Evolutionary conservation across 441 rosid species (phyloP), one percentile per base, ranked within the genome.

Genomic region (Pelargonium exstipulatum): DNA sequence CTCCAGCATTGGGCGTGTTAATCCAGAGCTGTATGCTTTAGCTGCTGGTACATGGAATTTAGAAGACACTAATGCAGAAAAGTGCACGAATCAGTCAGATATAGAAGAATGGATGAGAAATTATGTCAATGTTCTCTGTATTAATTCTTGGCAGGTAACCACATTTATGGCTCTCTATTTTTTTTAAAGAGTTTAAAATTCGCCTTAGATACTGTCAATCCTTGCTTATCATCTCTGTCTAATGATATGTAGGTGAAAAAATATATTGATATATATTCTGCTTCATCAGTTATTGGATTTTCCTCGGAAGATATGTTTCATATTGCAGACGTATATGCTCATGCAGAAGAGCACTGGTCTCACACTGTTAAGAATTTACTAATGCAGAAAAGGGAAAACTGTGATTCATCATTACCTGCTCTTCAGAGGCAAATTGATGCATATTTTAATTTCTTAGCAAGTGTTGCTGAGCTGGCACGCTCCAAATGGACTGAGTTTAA

Each of bases 401-500:
- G 63, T 74, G 66, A 75, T 66, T 49, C 81, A 68, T 45, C 77
- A 67, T 69, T 75, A 55, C 74, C 80, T 66, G 71, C 68, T 64
- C 74, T 92, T 53, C 80, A 72, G 76, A 78, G 71, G 80, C 87
- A 90, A 81, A 83, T 87, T 62, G 70, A 77, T 68, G 80, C 84
- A 67, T 90, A 88, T 81, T 80, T 75, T 68, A 73, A 76, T 45
- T 95, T 95, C 78, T 89, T 95, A 73, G 76, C 86, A 43, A 79
- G 80, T 78, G 90, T 92, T 68, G 85, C 88, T 65, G 97, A 89
- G 76, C 85, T 92, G 37, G 96, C 98, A 17, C 95, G 90, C 74
- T 85, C 93, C 72, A 95, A 95, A 79, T 95, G 99, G 99, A 95
- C 98, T 10, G 96, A 95, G 71, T 95, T 92, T 78, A 84, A 89